Base-by-base conservation (phyloP, 1,139 yeast genomes). In the Pichia sp. region DNA sequence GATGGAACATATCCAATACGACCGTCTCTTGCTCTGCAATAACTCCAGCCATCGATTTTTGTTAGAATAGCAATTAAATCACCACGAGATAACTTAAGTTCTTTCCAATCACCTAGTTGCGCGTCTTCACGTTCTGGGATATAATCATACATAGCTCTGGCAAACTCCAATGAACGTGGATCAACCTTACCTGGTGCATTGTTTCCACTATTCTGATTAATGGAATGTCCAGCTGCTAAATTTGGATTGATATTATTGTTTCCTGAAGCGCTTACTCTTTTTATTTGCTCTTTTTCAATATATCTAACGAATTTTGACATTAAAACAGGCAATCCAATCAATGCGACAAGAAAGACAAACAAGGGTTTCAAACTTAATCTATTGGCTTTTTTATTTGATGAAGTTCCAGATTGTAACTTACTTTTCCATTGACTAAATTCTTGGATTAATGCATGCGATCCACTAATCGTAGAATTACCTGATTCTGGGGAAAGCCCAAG, bases 11-110 rank as follows among this genome's bases (percentile, higher is more conserved):
- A 89, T 1, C 98, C 98, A 12, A 82, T 70, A 56, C 85, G 75
- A 1, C 97, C 97, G 58, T 81, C 82, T 57, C 96, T 77, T 22
- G 95, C 78, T 56, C 97, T 74, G 28, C 92, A 96, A 59, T 87
- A 81, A 96, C 97, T 90, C 98, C 98, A 92, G 46, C 78, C 78
- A 5, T 96, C 96, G 11, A 54, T 43, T 1, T 90, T 84, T 60
- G 87, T 96, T 45, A 92, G 71, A 31, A 92, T 81, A 4, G 97
- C 97, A 51, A 90, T 85, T 39, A 92, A 69, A 59, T 89, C 97
- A 42, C 90, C 90, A 54, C 85, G 82, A 55, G 78, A 79, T 51
- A 92, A 70, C 53, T 77, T 82, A 27, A 87, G 71, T 65, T 92
- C 97, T 41, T 46, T 51, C 51, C 51, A 48, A 1, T 49, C 51